A percentile compares a stretch with the other conserved stretches of the same genome.
Evolutionary conservation across 2,329 filamentous ascomycete species (phyloP).

Genomic region (Sodiomyces alkalinus): DNA sequence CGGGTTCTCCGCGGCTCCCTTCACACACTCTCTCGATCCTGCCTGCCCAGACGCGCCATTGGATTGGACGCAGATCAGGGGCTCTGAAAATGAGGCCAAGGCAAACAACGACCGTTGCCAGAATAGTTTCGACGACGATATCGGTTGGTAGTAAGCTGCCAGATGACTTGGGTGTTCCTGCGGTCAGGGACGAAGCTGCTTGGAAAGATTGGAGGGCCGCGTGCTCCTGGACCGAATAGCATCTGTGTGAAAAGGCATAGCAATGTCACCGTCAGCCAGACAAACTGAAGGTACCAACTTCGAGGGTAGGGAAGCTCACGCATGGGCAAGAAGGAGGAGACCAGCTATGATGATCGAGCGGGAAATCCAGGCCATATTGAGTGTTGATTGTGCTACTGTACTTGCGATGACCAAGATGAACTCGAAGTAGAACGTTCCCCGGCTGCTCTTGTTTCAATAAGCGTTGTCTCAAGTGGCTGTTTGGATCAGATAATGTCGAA

Average conservation of each 20-base stretch:
- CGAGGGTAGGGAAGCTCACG: constrained; percentile 42
- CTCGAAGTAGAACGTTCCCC: too few relatives aligned
- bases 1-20: constrained; percentile 47
- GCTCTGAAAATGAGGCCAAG: constrained; percentile 68
- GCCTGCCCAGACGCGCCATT: constrained; percentile 68
- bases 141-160: constrained; percentile 56
- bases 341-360: constrained; percentile 59
- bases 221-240: constrained; percentile 93
- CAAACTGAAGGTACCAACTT: not conserved
- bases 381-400: too few relatives aligned
- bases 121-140: constrained; percentile 73
- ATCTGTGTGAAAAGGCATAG: constrained; percentile 47
- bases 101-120: constrained; percentile 67
- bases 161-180: constrained; percentile 24
- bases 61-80: constrained; percentile 68
- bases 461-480: not conserved
- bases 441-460: not conserved
- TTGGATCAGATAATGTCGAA: not conserved
- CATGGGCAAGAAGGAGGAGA: constrained; percentile 66
- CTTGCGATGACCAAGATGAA: too few relatives aligned
- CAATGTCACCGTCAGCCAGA: constrained; percentile 3
- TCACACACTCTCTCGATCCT: constrained; percentile 67
- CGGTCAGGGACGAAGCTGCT: constrained; percentile 27
- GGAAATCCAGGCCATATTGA: constrained; percentile 57
- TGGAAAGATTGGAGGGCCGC: constrained; percentile 52